Base-by-base conservation (phyloP, 2,329 filamentous ascomycete species). In the Calonectria pseudoreteaudii region DNA sequence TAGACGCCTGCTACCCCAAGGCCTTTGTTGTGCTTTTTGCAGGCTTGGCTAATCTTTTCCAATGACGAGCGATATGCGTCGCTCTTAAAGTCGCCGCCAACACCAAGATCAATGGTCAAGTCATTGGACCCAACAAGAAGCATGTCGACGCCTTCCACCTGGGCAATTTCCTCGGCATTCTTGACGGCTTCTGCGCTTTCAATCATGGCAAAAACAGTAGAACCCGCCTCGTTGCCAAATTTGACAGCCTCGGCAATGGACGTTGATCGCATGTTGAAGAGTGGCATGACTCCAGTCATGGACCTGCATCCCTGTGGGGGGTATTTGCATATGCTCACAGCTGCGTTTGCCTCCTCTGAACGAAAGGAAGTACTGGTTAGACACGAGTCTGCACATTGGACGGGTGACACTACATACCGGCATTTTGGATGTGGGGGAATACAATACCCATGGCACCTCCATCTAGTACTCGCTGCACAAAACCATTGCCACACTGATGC, bases 281-380 rank as follows among this genome's bases (percentile, higher is more conserved):
- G 23, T 1, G 80, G 78, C 56, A 79, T 65, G 2, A 72, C 68
- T 2, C 79, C 80, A 9, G 77, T 81, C 67, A 81, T 78, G 11
- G 79, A 81, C 3, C 80, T 74, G n/a, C 72, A 74, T 1, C 80
- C 80, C 11, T 66, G 31, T 1, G 80, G 79, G 2, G 80, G 80
- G 9, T 78, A 81, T 49, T 82, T 82, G 20, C 74, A 86, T 4
- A 68, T 87, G 3, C 47, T 83, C 1, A 88, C 86, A 0, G 86
- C 86, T 1, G 80, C 83, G 1, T 84, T 84, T 1, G 85, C 85
- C 0, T 87, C 86, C 66, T 78, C 90, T 1, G 87, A 14, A 38
- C 5, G n/a, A 38, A 26, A 4, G 4, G 4, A 9, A 28, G 9
- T 5, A 16, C 14, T 11, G 20, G 5, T 28, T 18, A 62, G 23